Evolutionary conservation across 208 protist species (phyloP).

Genomic region (Trypanosoma mega): DNA sequence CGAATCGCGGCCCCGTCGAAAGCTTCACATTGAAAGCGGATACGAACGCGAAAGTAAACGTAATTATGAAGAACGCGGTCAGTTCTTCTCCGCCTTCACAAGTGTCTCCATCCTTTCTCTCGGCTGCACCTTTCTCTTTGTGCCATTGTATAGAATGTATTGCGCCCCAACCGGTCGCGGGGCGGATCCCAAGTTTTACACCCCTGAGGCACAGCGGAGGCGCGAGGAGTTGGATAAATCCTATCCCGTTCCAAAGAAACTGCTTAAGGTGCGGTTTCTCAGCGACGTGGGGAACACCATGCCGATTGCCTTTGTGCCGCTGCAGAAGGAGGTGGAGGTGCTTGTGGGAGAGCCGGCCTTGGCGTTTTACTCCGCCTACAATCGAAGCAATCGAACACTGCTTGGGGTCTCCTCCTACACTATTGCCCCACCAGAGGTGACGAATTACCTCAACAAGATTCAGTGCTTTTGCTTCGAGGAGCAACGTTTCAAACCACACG

Average conservation of each 20-base stretch:
- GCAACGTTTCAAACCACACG: conserved; percentile 94
- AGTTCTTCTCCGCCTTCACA: conserved; percentile 84
- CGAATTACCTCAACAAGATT: conserved; percentile 96
- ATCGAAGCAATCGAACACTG: conserved; percentile 83
- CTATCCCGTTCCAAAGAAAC: conserved; percentile 74
- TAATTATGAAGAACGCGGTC: conserved; percentile 74
- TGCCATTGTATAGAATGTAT: conserved; percentile 89
- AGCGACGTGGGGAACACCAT: conserved; percentile 88
- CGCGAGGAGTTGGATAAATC: conserved; percentile 67
- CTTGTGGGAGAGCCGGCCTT: conserved; percentile 88
- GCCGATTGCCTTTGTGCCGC: conserved; percentile 89
- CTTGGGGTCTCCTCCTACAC: conserved; percentile 91
- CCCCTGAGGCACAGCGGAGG: conserved; percentile 59
- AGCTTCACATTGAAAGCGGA: conserved; percentile 67
- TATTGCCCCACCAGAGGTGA: conserved; percentile 87
- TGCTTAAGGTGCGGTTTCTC: conserved; percentile 83
- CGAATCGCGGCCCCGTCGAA: conserved; percentile 20
- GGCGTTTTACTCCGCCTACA: conserved; percentile 91
- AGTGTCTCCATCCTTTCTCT: conserved; percentile 78
- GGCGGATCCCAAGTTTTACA: conserved; percentile 84
- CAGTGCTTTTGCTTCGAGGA: conserved; percentile 98
- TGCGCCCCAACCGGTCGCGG: conserved; percentile 79
- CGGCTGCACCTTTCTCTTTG: conserved; percentile 86
- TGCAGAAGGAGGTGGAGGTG: conserved; percentile 88
- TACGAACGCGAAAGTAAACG: conserved; percentile 46